Base-by-base conservation (phyloP, 345 rosid species). In the Pistacia vera region DNA sequence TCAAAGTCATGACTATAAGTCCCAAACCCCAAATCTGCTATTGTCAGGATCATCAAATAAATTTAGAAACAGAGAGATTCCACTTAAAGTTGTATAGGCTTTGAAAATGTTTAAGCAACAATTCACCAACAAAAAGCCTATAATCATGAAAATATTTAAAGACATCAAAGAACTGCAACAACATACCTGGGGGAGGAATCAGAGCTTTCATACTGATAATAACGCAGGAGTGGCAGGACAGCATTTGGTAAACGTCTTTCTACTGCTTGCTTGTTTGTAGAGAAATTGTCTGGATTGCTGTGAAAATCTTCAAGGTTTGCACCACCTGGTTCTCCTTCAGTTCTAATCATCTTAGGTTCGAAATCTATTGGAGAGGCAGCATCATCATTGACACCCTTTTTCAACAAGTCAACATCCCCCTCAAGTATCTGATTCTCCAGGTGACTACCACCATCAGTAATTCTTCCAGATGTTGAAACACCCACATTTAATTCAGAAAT, bases 151-250 rank as follows among this genome's bases (percentile, higher is more conserved):
- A 13, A 49, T 46, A 30, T 5, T 5, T 48, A 69, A 30, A 41
- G 49, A 68, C n/a, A 49, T 46, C 60, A 75, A 28, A 61, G 58
- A 72, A 67, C n/a, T 48, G 54, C 71, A 78, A 66, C n/a, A 41
- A 70, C 44, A 62, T 82, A 95, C 98, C 98, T 89, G 77, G 90
- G 82, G 74, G 89, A 90, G 75, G 94, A 86, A 67, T 93, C 97
- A 46, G 97, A 87, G 82, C 93, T 88, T 78, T 95, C 99, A 71
- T 84, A 90, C 69, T 87, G 92, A 83, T 85, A 87, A 83, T 85
- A 86, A 35, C 90, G 88, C 49, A 87, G 81, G 63, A 88, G 90
- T 22, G 92, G 92, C 12, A 87, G 77, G 74, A 86, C 87, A 69
- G 92, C 85, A 82, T 78, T 87, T 56, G 91, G 90, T 48, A 84